Percentiles rank a stretch among this genome's conserved stretches.
Conservation (phyloP, 352 stramenopile species). For the Thraustochytrium striatum region DNA sequence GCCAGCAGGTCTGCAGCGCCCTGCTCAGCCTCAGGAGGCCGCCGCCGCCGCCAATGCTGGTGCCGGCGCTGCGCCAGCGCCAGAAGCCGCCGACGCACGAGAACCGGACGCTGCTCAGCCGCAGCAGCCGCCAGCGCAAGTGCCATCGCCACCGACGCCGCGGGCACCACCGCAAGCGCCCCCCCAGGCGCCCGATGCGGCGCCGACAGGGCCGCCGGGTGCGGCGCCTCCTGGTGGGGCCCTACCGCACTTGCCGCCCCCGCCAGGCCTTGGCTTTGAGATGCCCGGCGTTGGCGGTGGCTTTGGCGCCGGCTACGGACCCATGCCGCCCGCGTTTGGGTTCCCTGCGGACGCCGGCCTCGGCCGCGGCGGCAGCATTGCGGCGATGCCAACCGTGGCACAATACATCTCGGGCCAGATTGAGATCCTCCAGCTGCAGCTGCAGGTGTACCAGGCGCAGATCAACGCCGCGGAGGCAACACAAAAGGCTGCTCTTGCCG, state of each 20-base stretch:
- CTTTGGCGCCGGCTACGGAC: too few species aligned
- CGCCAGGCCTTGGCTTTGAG: too few species aligned
- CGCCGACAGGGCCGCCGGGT: background rate
- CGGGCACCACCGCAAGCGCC: background rate
- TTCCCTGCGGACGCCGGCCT: background rate
- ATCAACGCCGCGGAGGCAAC: constrained; percentile 13
- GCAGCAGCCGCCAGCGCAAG: background rate
- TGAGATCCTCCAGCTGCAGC: constrained; percentile 43
- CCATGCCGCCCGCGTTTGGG: constrained; percentile 8
- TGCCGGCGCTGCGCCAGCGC: too few species aligned
- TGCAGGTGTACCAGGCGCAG: constrained; percentile 41
- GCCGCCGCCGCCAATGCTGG: too few species aligned
- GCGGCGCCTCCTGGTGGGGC: background rate
- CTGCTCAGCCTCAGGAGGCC: too few species aligned
- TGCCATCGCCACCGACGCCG: background rate
- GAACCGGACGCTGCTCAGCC: background rate
- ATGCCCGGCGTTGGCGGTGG: too few species aligned
- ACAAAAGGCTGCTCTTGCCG: background rate
- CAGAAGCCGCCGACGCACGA: too few species aligned
- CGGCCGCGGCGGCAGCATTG: background rate
- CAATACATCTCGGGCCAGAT: constrained; percentile 37
- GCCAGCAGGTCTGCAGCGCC: too few species aligned
- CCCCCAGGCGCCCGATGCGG: background rate
- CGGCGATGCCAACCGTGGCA: background rate
- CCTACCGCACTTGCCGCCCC: too few species aligned